Evolutionary conservation across 345 rosid genomes (phyloP), one percentile per base, ranked within the genome.

Genomic region (Carallia brachiata): DNA sequence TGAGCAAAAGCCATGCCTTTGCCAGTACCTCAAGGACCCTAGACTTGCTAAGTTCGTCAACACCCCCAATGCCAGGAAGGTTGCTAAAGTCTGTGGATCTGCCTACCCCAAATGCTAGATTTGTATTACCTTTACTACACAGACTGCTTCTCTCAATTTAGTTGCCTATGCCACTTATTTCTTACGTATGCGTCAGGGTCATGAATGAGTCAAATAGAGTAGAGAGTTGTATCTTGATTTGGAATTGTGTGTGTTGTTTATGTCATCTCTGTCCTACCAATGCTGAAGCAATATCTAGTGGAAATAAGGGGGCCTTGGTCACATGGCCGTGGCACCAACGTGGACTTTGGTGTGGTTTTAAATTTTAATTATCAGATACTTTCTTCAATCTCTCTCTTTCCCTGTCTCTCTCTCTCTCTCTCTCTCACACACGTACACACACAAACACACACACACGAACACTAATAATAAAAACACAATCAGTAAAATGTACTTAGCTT

Each of bases 41-140:
- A 85, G 73, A 32, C 90, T 94, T 39, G 77, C 78, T 79, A 84
- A 83, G 56, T 86, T 88, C 31, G 80, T 91, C 34, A 90, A 86
- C 84, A 81, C 93, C 52, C 93, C 95, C n/a, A 94, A 94, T 77
- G 97, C 98, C 55, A 89, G 87, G 84, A 89, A 83, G 61, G 98
- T 94, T 69, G 95, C 97, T 12, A 78, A n/a, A 73, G 78, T 85
- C 68, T 94, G 98, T 70, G 90, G 87, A 19, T 86, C 95, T 67
- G 87, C 98, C 39, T 86, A 82, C 81, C 98, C 98, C 40, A 88
- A 77, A 81, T 94, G 98, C 81, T 94, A 80, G 78, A 71, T 69
- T 12, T 12, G 10, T 44, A 44, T 44, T 23, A 2, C 50, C 16
- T 44, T 12, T 12, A 12, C 5, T 2, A 44, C 12, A 44, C 4